These are phyloP conservation scores for Penicillium sp. DNA, from an alignment of 2,329 filamentous ascomycete genomes.

Conservation along the genomic window DNA sequence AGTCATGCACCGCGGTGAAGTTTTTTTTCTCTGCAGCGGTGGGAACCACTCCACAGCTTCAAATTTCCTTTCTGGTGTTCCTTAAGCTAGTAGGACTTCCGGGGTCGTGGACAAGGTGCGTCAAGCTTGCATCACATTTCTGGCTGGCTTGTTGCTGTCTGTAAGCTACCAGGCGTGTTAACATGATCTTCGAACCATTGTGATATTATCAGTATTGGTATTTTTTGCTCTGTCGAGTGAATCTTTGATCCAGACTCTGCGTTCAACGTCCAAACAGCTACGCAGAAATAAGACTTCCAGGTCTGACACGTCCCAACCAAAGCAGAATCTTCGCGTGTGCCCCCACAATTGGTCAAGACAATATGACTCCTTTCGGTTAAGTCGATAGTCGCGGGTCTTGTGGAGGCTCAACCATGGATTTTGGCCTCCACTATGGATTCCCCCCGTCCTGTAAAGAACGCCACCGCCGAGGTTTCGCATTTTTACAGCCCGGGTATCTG, in stretches of 20 bases:
- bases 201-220: no score
- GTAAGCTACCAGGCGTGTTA: no score
- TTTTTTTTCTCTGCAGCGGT: conserved; percentile 19
- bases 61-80: conserved; percentile 15
- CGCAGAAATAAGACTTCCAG: conserved; percentile 1
- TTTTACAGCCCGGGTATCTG: no score
- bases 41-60: conserved; percentile 19
- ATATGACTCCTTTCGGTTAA: conserved; percentile 26
- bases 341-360: conserved; percentile 24
- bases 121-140: conserved; percentile 13
- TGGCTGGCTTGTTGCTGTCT: background rate
- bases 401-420: conserved; percentile 34
- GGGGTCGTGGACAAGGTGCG: conserved; percentile 25
- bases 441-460: conserved; percentile 17
- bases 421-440: conserved; percentile 15
- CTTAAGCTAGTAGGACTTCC: conserved; percentile 19
- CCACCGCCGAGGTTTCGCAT: no score
- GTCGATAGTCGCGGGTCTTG: conserved; percentile 18
- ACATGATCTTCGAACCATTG: no score
- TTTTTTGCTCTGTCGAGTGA: conserved; percentile 1
- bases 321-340: conserved; percentile 12
- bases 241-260: no score
- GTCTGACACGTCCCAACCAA: background rate
- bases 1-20: conserved; percentile 13
- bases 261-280: background rate